Percentiles rank a stretch among this genome's conserved stretches.
Conservation (phyloP, 495 filamentous ascomycete genomes). For the Lepraria neglecta region DNA sequence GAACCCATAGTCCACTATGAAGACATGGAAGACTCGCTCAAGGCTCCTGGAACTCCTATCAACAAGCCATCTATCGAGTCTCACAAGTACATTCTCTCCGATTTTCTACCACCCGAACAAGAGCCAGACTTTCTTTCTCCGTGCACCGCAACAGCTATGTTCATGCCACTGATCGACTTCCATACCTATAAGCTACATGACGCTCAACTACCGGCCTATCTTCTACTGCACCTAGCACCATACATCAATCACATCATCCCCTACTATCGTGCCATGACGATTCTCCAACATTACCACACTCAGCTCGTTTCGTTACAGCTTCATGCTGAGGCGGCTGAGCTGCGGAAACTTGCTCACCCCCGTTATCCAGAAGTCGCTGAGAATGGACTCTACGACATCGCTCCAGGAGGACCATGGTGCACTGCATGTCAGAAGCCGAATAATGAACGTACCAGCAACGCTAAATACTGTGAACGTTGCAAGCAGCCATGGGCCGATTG, state of each 20-base stretch:
- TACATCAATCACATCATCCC: conserved; percentile 33
- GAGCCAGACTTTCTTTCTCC: conserved; percentile 36
- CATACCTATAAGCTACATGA: conserved; percentile 40
- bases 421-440: conserved; percentile 46
- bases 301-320: conserved; percentile 58
- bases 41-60: background rate
- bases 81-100: background rate
- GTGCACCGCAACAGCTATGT: conserved; percentile 45
- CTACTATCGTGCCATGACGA: conserved; percentile 31
- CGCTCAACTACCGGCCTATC: conserved; percentile 43
- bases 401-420: conserved; percentile 44
- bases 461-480: conserved; percentile 47
- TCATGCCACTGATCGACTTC: conserved; percentile 43
- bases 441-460: conserved; percentile 40
- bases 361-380: conserved; percentile 58
- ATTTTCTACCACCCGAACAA: conserved; percentile 13
- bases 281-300: conserved; percentile 53
- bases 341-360: conserved; percentile 56
- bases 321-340: conserved; percentile 59
- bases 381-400: conserved; percentile 44
- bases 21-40: conserved; percentile 13
- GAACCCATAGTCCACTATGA: conserved; percentile 8
- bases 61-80: background rate
- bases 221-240: conserved; percentile 42
- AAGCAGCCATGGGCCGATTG: conserved; percentile 33